phyloP scores from a whole-genome alignment of 371 early-diverging fungal species.

The Apophysomyces ossiformis region DNA sequence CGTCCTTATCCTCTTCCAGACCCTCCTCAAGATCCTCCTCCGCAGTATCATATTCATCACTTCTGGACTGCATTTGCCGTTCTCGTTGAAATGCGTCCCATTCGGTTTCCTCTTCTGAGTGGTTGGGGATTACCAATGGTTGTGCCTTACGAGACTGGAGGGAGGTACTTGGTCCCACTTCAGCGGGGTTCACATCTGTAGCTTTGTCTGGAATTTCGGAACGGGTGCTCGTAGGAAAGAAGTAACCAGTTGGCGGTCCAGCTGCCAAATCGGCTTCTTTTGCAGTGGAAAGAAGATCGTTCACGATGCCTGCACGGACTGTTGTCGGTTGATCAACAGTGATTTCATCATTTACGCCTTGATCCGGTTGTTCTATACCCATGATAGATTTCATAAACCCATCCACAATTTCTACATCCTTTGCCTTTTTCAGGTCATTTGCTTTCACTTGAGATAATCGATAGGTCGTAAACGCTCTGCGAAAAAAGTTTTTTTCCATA shows the following conservation, averaged over 20 bases:
- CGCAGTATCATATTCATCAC: background rate
- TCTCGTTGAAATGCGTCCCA: constrained; percentile 2
- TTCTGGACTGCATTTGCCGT: background rate
- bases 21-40: constrained; percentile 11
- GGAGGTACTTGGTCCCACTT: background rate
- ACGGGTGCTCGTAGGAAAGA: too few species aligned
- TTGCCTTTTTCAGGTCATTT: constrained; percentile 33
- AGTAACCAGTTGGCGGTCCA: too few species aligned
- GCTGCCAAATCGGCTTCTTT: too few species aligned
- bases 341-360: background rate
- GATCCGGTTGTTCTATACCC: constrained; percentile 7
- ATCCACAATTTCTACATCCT: constrained; percentile 28
- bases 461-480: constrained; percentile 38
- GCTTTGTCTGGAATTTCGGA: too few species aligned
- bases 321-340: background rate
- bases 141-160: background rate
- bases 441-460: constrained; percentile 27
- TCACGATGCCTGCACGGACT: background rate
- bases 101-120: background rate
- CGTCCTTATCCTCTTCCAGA: constrained; percentile 2
- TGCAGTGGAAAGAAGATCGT: background rate
- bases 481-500: constrained; percentile 41
- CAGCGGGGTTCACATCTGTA: too few species aligned
- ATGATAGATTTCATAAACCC: constrained; percentile 30
- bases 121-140: background rate